phyloP scores from a whole-genome alignment of 1,139 yeast species.

The Spathaspora sp. region DNA sequence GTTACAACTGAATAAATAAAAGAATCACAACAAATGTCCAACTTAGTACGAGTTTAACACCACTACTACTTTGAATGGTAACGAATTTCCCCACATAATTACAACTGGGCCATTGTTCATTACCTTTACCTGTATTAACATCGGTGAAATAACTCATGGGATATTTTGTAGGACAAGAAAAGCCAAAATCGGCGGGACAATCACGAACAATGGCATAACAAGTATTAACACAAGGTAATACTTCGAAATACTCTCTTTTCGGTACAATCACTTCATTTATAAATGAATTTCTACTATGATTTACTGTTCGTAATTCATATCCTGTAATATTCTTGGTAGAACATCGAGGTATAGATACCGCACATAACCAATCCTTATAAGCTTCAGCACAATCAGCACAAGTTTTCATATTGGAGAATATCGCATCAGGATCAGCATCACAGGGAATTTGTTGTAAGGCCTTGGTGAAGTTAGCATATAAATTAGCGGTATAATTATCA shows the following conservation, averaged over 20 bases:
- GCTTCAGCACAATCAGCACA: conserved; percentile 73
- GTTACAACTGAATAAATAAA: neutral
- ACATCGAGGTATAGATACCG: conserved; percentile 89
- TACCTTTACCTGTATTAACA: conserved; percentile 19
- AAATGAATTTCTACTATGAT: conserved; percentile 61
- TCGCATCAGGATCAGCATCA: conserved; percentile 65
- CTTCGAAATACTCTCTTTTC: conserved; percentile 63
- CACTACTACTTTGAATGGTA: conserved; percentile 1
- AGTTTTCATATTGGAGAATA: conserved; percentile 69
- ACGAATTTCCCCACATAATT: conserved; percentile 44
- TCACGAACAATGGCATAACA: conserved; percentile 78
- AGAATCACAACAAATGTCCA: conserved; percentile 4
- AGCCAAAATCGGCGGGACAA: conserved; percentile 78
- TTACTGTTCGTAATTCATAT: conserved; percentile 46
- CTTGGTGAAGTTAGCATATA: conserved; percentile 67
- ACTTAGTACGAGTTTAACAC: conserved; percentile 4
- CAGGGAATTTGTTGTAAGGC: conserved; percentile 80
- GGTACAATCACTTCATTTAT: conserved; percentile 62
- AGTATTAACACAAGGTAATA: conserved; percentile 81
- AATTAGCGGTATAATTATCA: conserved; percentile 57
- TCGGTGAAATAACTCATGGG: conserved; percentile 52
- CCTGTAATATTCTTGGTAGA: conserved; percentile 49
- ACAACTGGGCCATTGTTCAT: conserved; percentile 39
- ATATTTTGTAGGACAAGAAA: conserved; percentile 62
- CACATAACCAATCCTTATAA: conserved; percentile 87